Conservation (phyloP, 768 basidiomycete species). For the Thelephora aurantiotincta region DNA sequence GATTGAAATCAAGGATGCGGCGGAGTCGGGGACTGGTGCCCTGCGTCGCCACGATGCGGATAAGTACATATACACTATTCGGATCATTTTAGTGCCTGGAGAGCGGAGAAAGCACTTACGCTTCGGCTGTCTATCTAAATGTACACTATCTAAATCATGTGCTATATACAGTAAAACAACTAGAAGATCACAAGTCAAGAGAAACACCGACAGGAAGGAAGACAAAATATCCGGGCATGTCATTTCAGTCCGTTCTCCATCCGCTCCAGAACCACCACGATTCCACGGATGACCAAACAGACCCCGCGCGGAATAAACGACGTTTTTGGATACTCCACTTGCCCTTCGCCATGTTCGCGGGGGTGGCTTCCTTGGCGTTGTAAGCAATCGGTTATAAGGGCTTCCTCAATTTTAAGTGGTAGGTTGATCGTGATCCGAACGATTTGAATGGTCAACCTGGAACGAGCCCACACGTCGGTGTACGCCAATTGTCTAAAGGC, state of each 20-base stretch:
- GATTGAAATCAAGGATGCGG: too few relatives aligned
- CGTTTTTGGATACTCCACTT: conserved; percentile 12
- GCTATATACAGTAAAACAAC: too few relatives aligned
- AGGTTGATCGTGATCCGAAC: conserved; percentile 64
- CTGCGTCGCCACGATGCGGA: too few relatives aligned
- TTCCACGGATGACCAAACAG: conserved; percentile 43
- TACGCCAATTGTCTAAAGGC: conserved; percentile 64
- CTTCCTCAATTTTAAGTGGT: conserved; percentile 60
- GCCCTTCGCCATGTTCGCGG: conserved; percentile 8
- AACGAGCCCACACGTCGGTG: conserved; percentile 63
- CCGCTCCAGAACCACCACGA: conserved; percentile 48
- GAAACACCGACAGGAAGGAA: background rate
- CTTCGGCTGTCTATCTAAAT: too few relatives aligned
- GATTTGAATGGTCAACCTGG: conserved; percentile 62
- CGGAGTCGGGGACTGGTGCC: too few relatives aligned
- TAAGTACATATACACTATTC: too few relatives aligned
- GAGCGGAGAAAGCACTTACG: too few relatives aligned
- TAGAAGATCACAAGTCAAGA: background rate
- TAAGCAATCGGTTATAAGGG: conserved; percentile 30
- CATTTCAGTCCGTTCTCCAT: conserved; percentile 42
- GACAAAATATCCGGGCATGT: background rate
- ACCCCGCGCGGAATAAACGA: conserved; percentile 41
- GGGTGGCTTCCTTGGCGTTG: conserved; percentile 9
- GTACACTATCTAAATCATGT: too few relatives aligned
- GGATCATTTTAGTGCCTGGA: too few relatives aligned